Conservation (phyloP, 1,284 basidiomycete genomes). For the Malassezia sp. region DNA sequence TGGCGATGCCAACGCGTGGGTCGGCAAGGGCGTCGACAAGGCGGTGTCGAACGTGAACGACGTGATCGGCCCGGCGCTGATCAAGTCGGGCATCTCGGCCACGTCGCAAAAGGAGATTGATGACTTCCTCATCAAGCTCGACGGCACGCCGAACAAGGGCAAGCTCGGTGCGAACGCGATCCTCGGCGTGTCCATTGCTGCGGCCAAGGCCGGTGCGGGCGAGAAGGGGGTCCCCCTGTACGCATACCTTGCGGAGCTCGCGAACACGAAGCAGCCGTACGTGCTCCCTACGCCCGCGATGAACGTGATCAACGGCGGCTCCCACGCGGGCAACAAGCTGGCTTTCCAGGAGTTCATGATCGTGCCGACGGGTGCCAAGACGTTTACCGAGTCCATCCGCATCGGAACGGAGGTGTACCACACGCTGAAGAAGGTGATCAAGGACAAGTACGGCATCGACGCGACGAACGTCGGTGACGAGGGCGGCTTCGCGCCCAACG, state of each 20-base stretch:
- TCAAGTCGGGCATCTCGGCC: conserved; percentile 74
- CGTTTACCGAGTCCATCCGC: conserved; percentile 95
- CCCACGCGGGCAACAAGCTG: conserved; percentile 97
- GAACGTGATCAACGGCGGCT: conserved; percentile 99
- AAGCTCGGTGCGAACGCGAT: conserved; percentile 99
- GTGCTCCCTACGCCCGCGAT: conserved; percentile 58
- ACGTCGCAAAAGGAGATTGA: conserved; percentile 93
- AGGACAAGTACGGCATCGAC: conserved; percentile 97
- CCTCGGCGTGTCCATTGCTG: conserved; percentile 95
- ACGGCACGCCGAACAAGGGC: conserved; percentile 96
- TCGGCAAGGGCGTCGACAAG: conserved; percentile 81
- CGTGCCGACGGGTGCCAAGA: conserved; percentile 93
- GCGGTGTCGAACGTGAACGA: conserved; percentile 92
- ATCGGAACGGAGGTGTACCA: conserved; percentile 98
- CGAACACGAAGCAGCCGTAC: conserved; percentile 84
- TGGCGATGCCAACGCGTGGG: conserved; percentile 79
- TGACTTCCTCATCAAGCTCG: conserved; percentile 95
- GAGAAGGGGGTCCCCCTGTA: conserved; percentile 72
- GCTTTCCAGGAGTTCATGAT: conserved; percentile 86
- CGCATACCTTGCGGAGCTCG: conserved; percentile 87
- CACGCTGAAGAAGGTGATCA: conserved; percentile 98
- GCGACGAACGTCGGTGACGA: conserved; percentile 98
- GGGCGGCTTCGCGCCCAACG: conserved; percentile 98
- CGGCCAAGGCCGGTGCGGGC: conserved; percentile 74
- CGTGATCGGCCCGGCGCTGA: conserved; percentile 75